Conservation (phyloP, 768 basidiomycete species). For the Butyriboletus loyo region DNA sequence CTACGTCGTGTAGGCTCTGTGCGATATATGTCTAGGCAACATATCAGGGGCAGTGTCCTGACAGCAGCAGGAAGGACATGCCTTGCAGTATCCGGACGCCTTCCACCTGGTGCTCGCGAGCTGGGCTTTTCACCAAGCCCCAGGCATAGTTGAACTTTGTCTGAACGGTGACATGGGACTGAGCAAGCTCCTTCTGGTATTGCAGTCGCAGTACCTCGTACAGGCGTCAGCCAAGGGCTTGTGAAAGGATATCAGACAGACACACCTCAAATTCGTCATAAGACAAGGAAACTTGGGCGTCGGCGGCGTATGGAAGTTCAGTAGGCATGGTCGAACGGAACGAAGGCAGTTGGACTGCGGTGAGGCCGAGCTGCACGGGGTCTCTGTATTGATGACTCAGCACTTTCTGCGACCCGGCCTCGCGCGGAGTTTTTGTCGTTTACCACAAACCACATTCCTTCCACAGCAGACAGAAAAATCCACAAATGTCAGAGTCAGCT, state of each 20-base stretch:
- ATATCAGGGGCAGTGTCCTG: constrained; percentile 2
- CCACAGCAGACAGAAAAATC: constrained; percentile 15
- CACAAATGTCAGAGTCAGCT: constrained; percentile 48
- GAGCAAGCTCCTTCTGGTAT: constrained; percentile 83
- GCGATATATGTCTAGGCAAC: constrained; percentile 78
- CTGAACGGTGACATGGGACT: constrained; percentile 86
- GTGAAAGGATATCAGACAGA: neutral
- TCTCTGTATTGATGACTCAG: constrained; percentile 28
- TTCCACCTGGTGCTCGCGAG: constrained; percentile 82
- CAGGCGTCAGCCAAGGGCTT: neutral
- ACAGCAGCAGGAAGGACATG: constrained; percentile 25
- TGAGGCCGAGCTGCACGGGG: constrained; percentile 15
- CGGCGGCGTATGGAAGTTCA: constrained; percentile 93
- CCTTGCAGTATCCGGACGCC: constrained; percentile 92
- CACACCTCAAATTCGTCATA: constrained; percentile 87
- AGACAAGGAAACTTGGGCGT: constrained; percentile 83
- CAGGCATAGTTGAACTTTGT: constrained; percentile 98
- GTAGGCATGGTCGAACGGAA: constrained; percentile 51
- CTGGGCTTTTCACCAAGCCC: constrained; percentile 92
- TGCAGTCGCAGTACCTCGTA: constrained; percentile 80
- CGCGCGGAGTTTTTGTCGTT: constrained; percentile 22
- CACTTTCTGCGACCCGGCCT: neutral
- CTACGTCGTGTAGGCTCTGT: constrained; percentile 80
- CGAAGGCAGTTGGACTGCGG: constrained; percentile 15
- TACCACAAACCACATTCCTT: constrained; percentile 24